Evolutionary conservation across 176 grass and related monocot genomes (phyloP).

Genomic region (Melocanna baccifera): DNA sequence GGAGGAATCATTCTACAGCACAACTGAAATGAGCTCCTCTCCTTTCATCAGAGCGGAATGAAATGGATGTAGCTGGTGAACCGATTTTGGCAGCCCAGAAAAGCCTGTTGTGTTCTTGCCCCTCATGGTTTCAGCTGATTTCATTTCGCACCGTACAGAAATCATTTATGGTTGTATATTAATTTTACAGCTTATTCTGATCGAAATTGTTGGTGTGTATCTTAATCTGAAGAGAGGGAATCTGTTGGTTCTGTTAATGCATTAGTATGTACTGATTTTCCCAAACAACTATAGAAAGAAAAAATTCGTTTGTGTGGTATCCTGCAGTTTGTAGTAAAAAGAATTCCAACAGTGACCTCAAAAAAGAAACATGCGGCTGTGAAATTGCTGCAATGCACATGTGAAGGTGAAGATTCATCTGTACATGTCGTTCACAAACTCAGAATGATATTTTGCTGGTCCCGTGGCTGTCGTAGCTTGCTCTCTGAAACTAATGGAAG

Average conservation of each 20-base stretch:
- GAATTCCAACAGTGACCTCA: neutral
- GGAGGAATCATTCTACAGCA: constrained; percentile 83
- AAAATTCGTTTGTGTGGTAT: neutral
- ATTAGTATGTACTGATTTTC: neutral
- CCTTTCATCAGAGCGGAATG: constrained; percentile 76
- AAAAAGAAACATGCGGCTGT: neutral
- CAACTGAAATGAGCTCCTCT: constrained; percentile 85
- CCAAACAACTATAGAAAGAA: neutral
- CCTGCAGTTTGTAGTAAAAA: neutral
- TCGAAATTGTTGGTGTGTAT: neutral
- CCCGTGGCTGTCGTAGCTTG: neutral
- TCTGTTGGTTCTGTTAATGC: neutral
- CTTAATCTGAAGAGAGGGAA: neutral
- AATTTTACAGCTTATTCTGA: neutral
- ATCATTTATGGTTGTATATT: constrained; percentile 27
- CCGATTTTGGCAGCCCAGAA: neutral
- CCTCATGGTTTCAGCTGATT: neutral
- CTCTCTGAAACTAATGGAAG: neutral
- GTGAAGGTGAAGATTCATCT: neutral
- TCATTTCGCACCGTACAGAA: neutral
- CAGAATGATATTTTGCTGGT: neutral
- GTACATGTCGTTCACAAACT: neutral
- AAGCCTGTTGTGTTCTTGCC: neutral
- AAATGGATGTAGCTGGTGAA: neutral
- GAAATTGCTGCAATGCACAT: neutral